Evolutionary conservation across 169 alveolate species (phyloP).

Genomic region (Cryptosporidium canis): DNA sequence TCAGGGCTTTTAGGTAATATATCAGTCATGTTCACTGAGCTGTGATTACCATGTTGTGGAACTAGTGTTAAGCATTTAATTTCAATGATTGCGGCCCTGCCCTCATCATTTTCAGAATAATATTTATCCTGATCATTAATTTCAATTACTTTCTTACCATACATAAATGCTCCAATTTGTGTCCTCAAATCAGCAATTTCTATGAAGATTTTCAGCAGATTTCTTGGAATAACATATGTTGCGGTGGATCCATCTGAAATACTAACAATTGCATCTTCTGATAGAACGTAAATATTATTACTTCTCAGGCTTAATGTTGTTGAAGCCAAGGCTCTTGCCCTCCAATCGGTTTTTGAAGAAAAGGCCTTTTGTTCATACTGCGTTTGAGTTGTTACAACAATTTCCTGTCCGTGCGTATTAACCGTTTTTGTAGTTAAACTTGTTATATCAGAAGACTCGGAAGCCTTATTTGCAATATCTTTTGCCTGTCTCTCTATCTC

Average conservation of each 20-base stretch:
- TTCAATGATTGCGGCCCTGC: constrained; percentile 86
- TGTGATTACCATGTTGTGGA: constrained; percentile 98
- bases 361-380: constrained; percentile 98
- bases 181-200: constrained; percentile 97
- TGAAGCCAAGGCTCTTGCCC: constrained; percentile 97
- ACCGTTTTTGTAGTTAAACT: constrained; percentile 94
- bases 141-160: constrained; percentile 87
- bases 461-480: constrained; percentile 78
- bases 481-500: constrained; percentile 91
- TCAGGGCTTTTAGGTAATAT: constrained; percentile 90
- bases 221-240: constrained; percentile 97
- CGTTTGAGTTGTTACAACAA: constrained; percentile 95
- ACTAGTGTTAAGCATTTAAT: constrained; percentile 94
- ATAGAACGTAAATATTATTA: constrained; percentile 94
- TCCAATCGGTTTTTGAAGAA: constrained; percentile 98
- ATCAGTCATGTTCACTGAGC: constrained; percentile 90
- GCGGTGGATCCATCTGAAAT: constrained; percentile 84
- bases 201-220: constrained; percentile 95
- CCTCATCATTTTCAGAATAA: constrained; percentile 20
- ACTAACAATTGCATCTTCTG: constrained; percentile 80
- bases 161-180: constrained; percentile 96
- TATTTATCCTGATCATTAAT: neutral
- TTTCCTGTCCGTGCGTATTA: constrained; percentile 96
- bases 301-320: constrained; percentile 96
- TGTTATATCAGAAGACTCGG: constrained; percentile 82